Conservation (phyloP, 164 flowering plant species). For the Stephania japonica region DNA sequence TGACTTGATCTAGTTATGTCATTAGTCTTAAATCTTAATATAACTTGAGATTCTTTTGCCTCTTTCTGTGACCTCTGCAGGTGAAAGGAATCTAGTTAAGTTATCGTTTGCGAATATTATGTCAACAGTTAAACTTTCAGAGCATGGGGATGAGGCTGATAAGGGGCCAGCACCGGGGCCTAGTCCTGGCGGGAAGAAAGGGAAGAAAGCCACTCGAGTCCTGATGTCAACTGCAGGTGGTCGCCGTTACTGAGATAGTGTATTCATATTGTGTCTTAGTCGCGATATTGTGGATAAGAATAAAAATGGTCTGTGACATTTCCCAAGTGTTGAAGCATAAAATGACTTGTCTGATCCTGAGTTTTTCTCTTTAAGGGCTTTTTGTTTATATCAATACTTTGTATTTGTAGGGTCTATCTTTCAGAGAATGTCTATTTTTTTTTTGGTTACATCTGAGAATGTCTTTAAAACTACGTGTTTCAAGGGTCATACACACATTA, state of each 20-base stretch:
- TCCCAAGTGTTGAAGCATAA: no score
- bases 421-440: no score
- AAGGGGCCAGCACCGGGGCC: slow-evolving; percentile 9
- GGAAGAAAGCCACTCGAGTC: slow-evolving; percentile 68
- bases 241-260: slow-evolving; percentile 37
- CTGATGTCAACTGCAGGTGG: slow-evolving; percentile 88
- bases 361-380: no score
- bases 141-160: slow-evolving; percentile 28
- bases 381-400: no score
- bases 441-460: no score
- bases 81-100: slow-evolving; percentile 30
- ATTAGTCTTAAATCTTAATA: background rate
- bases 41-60: background rate
- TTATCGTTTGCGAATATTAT: slow-evolving; percentile 67
- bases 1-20: background rate
- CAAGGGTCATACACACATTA: no score
- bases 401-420: no score
- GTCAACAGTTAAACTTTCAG: slow-evolving; percentile 44
- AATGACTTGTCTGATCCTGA: no score
- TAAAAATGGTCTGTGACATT: no score
- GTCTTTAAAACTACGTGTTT: no score
- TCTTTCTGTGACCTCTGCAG: slow-evolving; percentile 29
- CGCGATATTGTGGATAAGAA: no score
- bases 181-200: slow-evolving; percentile 57
- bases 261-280: no score